Evolutionary conservation across 2,329 filamentous ascomycete genomes (phyloP), one percentile per base, ranked within the genome.

Genomic region (Clarireedia sp.): DNA sequence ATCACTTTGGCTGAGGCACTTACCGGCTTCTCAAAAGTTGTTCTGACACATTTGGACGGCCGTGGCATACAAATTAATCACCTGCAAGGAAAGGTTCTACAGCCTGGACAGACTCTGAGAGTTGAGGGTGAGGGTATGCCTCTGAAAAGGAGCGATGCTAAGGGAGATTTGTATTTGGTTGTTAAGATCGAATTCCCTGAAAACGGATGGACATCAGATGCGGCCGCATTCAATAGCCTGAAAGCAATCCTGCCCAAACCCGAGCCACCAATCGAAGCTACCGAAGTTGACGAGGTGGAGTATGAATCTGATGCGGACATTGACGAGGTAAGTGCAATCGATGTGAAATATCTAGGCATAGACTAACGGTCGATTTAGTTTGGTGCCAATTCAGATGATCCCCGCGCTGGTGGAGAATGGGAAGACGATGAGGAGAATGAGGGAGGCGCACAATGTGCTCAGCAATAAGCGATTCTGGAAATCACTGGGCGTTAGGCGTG

Each of bases 111-210:
- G 68, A 81, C 92, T 7, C 78, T 99, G 64, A 96, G 90, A 75
- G 76, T 99, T 1, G 72, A 78, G 2, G 90, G 90, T 24, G 94
- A 99, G 74, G 94, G 94, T 58, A 99, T 99, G 94, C 94, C 94
- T 2, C 72, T 85, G 64, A 96, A 96, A 78, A 84, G 85, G 56
- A 89, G 86, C 60, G 94, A 99, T 40, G 68, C 75, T 4, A 90
- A 83, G 68, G 94, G 94, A 44, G 90, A 97, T 67, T 75, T 99
- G 17, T 99, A 92, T 72, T 77, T 99, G 43, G 75, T 87, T 38
- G 85, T 96, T 61, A 85, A 94, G 65, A 80, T 99, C 60, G 81
- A 89, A 54, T 97, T 97, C 75, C 94, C 94, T 2, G 83, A 91
- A 64, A 84, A 92, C 64, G 87, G 84, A 24, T 97, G 90, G 90